Evolutionary conservation across 2,329 filamentous ascomycete species (phyloP), one percentile per base, ranked within the genome.

Genomic region (Fusarium xyrophilum): DNA sequence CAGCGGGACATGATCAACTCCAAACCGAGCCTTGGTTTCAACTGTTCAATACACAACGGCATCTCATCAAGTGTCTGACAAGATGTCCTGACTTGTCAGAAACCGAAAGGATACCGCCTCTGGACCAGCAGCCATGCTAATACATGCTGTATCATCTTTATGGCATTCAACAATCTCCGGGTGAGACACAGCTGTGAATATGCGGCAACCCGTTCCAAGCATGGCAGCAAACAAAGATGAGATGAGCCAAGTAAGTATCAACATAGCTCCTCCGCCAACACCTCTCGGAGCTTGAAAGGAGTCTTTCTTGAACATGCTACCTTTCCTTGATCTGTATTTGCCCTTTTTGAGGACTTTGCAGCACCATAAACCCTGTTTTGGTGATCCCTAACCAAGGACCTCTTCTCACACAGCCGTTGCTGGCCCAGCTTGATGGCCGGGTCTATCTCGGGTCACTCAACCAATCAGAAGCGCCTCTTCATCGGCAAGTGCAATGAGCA

Each of bases 1-100:
- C 72, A 74, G 73, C 60, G 72, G 72, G 72, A 73, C 68, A 70
- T 55, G 59, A 63, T 64, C 72, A 60, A 69, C 72, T 64, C 58
- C 66, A 65, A 50, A 54, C 47, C 52, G 54, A 70, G 65, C 47
- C 63, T 60, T 65, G 65, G 70, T 67, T 73, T 74, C 72, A 70
- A 74, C 63, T 64, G 65, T 67, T 64, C 61, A 64, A 51, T 51
- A 62, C 54, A 63, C 72, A 71, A 71, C 63, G 56, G 71, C 69
- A 65, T 63, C 27, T 71, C 54, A 52, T 62, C 64, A 61, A 71
- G 53, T 48, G 44, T 62, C 56, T 39, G 62, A 43, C 59, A 59
- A 19, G 44, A 43, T 68, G 60, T 40, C 56, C 60, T 50, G 54
- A 21, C 53, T 60, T 64, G 40, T 47, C 71, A 67, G 58, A 65